phyloP scores from a whole-genome alignment of 345 rosid genomes.

The Reutealis trisperma region DNA sequence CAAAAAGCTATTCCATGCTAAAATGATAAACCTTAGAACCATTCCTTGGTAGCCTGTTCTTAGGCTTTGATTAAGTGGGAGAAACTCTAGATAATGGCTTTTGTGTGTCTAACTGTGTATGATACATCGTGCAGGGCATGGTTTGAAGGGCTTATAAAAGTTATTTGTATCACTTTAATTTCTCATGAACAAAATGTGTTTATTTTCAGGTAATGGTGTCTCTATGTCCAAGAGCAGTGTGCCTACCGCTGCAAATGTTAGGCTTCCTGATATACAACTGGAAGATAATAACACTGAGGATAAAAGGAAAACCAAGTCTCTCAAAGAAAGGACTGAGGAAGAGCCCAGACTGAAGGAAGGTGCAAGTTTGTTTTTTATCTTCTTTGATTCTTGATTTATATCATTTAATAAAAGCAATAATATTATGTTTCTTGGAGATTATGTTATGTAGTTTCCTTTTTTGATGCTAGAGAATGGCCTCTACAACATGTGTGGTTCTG shows the following conservation, averaged over 20 bases:
- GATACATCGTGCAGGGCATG: too few relatives aligned
- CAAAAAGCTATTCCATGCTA: neutral
- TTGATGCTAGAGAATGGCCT: neutral
- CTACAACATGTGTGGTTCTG: neutral
- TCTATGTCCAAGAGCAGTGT: conserved; percentile 1
- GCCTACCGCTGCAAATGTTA: conserved; percentile 6
- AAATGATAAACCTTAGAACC: neutral
- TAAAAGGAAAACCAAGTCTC: neutral
- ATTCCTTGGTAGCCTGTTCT: neutral
- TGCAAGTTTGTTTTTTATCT: neutral
- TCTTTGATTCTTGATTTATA: neutral
- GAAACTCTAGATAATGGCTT: neutral
- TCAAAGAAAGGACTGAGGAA: conserved; percentile 7
- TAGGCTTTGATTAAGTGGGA: neutral
- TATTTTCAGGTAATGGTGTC: conserved; percentile 38
- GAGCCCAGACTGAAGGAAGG: conserved; percentile 1
- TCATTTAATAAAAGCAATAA: neutral
- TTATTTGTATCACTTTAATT: neutral
- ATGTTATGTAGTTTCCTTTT: neutral
- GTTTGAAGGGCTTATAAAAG: neutral
- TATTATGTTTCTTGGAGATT: neutral
- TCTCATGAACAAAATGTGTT: conserved; percentile 19
- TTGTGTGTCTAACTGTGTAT: neutral
- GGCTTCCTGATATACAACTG: neutral
- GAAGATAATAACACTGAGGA: neutral